Evolutionary conservation across 1,139 yeast species (phyloP), one percentile per base, ranked within the genome.

Genomic region (Yamadazyma friedrichii): DNA sequence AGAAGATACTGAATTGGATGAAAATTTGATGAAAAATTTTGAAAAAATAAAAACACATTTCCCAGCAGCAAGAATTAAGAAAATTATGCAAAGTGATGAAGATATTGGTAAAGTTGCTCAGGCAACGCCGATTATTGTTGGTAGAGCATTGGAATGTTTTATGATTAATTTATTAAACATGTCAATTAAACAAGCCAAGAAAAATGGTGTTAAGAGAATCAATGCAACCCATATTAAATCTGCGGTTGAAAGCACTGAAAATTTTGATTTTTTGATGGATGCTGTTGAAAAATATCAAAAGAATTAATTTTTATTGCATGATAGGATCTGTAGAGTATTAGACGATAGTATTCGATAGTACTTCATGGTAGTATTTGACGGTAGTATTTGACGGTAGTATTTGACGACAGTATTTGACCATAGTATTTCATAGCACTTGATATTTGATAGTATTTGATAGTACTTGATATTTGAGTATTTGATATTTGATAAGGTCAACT

Each of bases 31-130:
- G 36, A 49, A 52, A 15, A 61, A 66, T 33, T 72, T 70, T 44
- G 81, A 74, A 35, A 67, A 69, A 47, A 86, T 91, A 55, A 88
- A 88, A 64, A 91, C 98, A 36, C 95, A 93, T 57, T 91, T 93
- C 67, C 98, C 98, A 4, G 95, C 95, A 38, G 98, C 98, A 3
- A 78, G 98, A 48, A 91, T 93, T 59, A 93, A 93, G 68, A 87
- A 94, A 57, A 80, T 93, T 44, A 91, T 93, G 97, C 98, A 93
- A 60, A 84, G 95, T 39, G 99, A 93, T 62, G 98, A 93, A 53
- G 99, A 93, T 52, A 91, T 93, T 38, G 99, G 99, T 4, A 93
- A 93, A 62, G 98, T 94, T 12, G 97, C 98, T 9, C 98, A 91
- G 60, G 98, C 97, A 3, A 93, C 98, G 3, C 99, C 99, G 0